Evolutionary conservation across 1,284 basidiomycete genomes (phyloP).

Genomic region (Chiua sp.): DNA sequence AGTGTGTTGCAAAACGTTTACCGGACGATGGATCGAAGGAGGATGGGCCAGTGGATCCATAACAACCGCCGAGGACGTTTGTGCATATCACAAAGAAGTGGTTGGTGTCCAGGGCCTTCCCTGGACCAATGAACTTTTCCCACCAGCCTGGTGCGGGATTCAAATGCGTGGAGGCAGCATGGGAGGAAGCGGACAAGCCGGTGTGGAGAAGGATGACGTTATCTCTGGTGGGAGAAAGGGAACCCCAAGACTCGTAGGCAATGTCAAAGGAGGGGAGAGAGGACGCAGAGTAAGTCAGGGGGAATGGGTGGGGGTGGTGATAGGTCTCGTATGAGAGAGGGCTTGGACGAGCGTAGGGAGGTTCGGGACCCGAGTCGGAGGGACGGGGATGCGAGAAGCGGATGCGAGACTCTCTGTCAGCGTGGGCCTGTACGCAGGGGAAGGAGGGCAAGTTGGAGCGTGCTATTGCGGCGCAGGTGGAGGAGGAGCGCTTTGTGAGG

Average conservation of each 20-base stretch:
- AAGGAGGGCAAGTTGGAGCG: constrained; percentile 49
- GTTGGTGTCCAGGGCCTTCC: constrained; percentile 92
- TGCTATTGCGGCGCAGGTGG: background rate
- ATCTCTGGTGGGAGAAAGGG: constrained; percentile 75
- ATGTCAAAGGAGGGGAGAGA: constrained; percentile 82
- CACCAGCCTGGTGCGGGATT: constrained; percentile 96
- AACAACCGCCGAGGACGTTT: constrained; percentile 97
- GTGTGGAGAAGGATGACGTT: constrained; percentile 99
- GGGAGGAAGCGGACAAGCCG: constrained; percentile 93
- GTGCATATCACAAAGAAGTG: constrained; percentile 96
- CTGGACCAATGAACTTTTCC: constrained; percentile 98
- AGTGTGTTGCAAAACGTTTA: constrained; percentile 85
- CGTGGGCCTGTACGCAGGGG: constrained; percentile 80
- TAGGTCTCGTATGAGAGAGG: constrained; percentile 73
- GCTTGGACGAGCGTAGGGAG: constrained; percentile 76
- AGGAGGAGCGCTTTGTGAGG: background rate
- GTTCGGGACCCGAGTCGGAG: constrained; percentile 65
- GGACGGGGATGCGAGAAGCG: constrained; percentile 16
- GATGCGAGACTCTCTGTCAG: constrained; percentile 63
- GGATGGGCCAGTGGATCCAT: constrained; percentile 95
- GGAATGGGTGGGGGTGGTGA: constrained; percentile 65
- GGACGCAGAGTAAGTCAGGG: constrained; percentile 76
- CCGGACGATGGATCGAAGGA: constrained; percentile 74
- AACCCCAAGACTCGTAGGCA: constrained; percentile 99
- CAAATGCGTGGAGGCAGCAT: constrained; percentile 84